phyloP scores from a whole-genome alignment of 148 eudicot genomes.

The Amaranthus palmeri region DNA sequence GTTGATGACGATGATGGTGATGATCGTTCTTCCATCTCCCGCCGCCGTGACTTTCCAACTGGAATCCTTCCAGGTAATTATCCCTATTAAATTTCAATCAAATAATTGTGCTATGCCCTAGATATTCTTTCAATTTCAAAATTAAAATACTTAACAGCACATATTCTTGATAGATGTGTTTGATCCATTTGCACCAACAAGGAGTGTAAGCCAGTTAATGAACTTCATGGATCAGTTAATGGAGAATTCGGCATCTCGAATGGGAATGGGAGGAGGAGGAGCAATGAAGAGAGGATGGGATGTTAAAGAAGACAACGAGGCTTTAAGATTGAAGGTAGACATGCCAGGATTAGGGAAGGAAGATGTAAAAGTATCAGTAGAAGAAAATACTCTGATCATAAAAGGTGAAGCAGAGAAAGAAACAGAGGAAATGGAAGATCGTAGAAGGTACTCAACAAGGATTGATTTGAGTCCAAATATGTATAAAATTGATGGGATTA shows the following conservation, averaged over 20 bases:
- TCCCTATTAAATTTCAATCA: neutral
- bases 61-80: slow-evolving; percentile 59
- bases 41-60: slow-evolving; percentile 38
- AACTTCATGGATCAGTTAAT: slow-evolving; percentile 69
- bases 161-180: slow-evolving; percentile 43
- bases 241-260: slow-evolving; percentile 35
- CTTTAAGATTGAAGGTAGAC: slow-evolving; percentile 54
- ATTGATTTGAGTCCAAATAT: slow-evolving; percentile 47
- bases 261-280: slow-evolving; percentile 24
- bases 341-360: slow-evolving; percentile 85
- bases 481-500: slow-evolving; percentile 41
- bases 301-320: slow-evolving; percentile 49
- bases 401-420: slow-evolving; percentile 50
- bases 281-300: slow-evolving; percentile 49
- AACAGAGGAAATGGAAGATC: slow-evolving; percentile 35
- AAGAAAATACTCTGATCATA: slow-evolving; percentile 59
- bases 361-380: slow-evolving; percentile 63
- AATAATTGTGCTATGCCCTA: neutral
- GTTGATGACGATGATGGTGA: slow-evolving; percentile 32
- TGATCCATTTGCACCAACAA: slow-evolving; percentile 60
- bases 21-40: slow-evolving; percentile 31
- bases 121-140: neutral
- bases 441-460: slow-evolving; percentile 45
- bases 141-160: no score
- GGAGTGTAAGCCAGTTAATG: slow-evolving; percentile 62